A percentile compares a stretch with the other conserved stretches of the same genome.
Conservation (phyloP, 2,329 filamentous ascomycete species). For the Mariannaea sp. region DNA sequence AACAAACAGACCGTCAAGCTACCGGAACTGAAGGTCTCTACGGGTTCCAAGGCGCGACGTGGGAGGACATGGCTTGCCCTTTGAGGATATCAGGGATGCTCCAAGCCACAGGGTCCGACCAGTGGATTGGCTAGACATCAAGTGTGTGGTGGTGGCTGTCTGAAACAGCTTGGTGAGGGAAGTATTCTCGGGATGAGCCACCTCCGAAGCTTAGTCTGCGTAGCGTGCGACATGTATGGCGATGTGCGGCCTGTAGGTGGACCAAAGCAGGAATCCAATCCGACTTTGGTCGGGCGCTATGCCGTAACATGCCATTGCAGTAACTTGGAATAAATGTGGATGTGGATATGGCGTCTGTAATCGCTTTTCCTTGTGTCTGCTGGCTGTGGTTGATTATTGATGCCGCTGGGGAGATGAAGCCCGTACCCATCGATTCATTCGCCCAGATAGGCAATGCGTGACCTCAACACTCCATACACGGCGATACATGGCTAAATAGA, state of each 20-base stretch:
- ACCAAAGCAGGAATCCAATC: neutral
- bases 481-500: too few species aligned
- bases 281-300: too few species aligned
- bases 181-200: slow-evolving; percentile 40
- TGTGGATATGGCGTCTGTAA: too few species aligned
- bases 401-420: too few species aligned
- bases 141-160: slow-evolving; percentile 27
- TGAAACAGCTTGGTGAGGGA: slow-evolving; percentile 36
- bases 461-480: too few species aligned
- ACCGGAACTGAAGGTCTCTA: neutral
- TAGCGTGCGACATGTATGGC: slow-evolving; percentile 19
- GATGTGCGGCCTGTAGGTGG: slow-evolving; percentile 2
- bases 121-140: slow-evolving; percentile 21
- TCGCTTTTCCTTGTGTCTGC: too few species aligned
- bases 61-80: neutral
- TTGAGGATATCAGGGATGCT: slow-evolving; percentile 1
- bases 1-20: slow-evolving; percentile 15
- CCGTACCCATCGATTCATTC: too few species aligned
- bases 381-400: neutral
- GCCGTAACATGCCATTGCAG: too few species aligned
- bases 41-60: neutral
- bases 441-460: too few species aligned
- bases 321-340: neutral
- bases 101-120: neutral
- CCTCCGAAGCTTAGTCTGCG: slow-evolving; percentile 38